Conservation (phyloP, 225 moss, liverwort and hornwort genomes). For the Neckera pumila region DNA sequence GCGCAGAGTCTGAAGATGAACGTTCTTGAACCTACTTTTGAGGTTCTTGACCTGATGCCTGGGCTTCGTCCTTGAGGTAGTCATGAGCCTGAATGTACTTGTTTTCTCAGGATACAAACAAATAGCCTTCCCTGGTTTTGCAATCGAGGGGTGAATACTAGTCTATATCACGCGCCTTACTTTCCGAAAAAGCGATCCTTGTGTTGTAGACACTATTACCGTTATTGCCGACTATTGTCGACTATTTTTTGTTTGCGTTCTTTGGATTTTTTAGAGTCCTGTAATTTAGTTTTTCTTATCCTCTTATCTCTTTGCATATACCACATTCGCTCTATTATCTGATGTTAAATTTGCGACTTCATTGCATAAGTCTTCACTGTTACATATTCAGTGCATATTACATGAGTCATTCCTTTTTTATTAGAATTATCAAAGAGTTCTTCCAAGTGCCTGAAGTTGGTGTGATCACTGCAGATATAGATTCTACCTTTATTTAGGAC, state of each 20-base stretch:
- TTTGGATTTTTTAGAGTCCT: not conserved
- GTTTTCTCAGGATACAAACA: not conserved
- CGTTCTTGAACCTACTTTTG: not conserved
- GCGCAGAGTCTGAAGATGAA: not conserved
- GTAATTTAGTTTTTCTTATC: not conserved
- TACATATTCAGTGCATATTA: not conserved
- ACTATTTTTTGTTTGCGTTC: not conserved
- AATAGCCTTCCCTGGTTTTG: not conserved
- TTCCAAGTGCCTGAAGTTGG: not conserved
- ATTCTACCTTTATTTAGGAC: not conserved
- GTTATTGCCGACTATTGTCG: not conserved
- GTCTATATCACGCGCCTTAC: not conserved
- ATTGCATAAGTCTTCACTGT: not conserved
- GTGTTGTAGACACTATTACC: not conserved
- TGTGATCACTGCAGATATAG: not conserved
- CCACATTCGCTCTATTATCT: not conserved
- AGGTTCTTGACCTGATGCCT: not conserved
- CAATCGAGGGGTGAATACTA: not conserved
- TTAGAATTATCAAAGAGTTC: not conserved
- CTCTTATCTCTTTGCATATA: not conserved
- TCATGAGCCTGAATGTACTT: not conserved
- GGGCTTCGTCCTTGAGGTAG: not conserved
- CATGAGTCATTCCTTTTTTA: not conserved
- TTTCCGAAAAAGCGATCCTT: not conserved
- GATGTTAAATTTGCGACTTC: not conserved